Base-by-base conservation (phyloP, 495 filamentous ascomycete genomes). In the Cercophora sp. region DNA sequence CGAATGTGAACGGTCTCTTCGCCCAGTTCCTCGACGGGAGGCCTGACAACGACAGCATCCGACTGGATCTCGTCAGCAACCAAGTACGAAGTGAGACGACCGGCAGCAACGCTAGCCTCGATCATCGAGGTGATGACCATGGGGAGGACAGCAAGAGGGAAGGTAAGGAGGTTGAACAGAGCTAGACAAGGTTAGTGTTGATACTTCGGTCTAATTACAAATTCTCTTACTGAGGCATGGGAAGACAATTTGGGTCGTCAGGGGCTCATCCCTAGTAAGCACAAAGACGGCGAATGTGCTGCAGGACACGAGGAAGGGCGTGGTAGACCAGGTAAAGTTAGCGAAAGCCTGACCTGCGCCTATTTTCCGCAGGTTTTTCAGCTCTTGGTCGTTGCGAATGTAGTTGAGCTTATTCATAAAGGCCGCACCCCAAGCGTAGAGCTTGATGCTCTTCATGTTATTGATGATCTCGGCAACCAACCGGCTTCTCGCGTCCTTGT, bases 271-370 rank as follows among this genome's bases (percentile, higher is more conserved):
- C 34, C 80, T 80, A 1, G 87, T 94, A 46, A 93, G 74, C 37
- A 96, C 94, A 60, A 93, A 99, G 15, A 97, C 88, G 11, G 88
- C 84, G 63, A 99, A 99, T 8, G 93, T 97, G 8, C 88, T 90
- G 73, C 92, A 97, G 11, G 94, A 97, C 11, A 99, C 94, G 26
- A 99, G 79, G 75, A 99, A 99, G 8, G 94, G 94, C 8, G 94
- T 97, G n/a, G 88, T 93, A n/a, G 88, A 88, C 94, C 94, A 99
- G 20, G 94, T 96, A 54, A 99, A 99, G 61, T 95, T 97, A 24
- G 94, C 89, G 68, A 96, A 76, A 5, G 92, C 87, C 67, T 96
- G 91, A 1, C 91, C 85, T 40, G 91, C 90, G 40, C 94, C 94
- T 56, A 99, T 97, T 64, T 91, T 96, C 47, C 91, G 88, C 34